Percentiles rank a stretch among this genome's conserved stretches.
Evolutionary conservation across 2,329 filamentous ascomycete species (phyloP).

Genomic region (Trichoderma cornu-damae): DNA sequence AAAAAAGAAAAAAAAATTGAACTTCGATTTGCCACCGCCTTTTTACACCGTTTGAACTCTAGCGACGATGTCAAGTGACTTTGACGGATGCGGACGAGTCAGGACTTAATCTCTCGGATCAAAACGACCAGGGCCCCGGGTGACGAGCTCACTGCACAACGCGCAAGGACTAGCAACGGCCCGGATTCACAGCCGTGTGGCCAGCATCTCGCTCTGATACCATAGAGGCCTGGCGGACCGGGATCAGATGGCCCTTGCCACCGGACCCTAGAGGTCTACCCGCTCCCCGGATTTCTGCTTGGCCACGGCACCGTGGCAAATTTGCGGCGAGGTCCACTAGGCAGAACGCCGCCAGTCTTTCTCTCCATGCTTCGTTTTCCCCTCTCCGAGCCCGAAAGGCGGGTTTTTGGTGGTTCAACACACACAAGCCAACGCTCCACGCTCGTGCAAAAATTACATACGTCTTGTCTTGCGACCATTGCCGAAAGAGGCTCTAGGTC

Average conservation of each 20-base stretch:
- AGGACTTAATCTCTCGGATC: constrained; percentile 17
- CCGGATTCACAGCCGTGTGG: constrained; percentile 35
- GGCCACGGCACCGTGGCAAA: constrained; percentile 19
- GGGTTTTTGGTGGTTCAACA: neutral
- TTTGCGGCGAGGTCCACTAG: constrained; percentile 9
- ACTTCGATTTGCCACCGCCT: constrained; percentile 10
- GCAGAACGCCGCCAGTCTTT: constrained; percentile 13
- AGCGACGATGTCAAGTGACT: constrained; percentile 15
- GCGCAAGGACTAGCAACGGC: constrained; percentile 29
- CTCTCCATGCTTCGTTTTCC: constrained; percentile 3
- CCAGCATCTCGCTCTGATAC: constrained; percentile 22
- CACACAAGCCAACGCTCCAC: neutral
- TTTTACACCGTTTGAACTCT: constrained; percentile 15
- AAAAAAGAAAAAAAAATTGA: neutral
- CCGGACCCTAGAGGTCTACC: constrained; percentile 25
- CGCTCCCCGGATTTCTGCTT: constrained; percentile 31
- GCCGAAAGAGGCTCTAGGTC: neutral
- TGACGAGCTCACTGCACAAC: neutral
- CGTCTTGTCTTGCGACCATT: too few relatives aligned
- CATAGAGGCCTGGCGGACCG: constrained; percentile 25
- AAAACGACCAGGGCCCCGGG: constrained; percentile 4
- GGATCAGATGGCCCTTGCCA: constrained; percentile 27
- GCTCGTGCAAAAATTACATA: neutral
- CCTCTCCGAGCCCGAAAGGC: neutral
- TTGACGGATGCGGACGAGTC: constrained; percentile 16